Base-by-base conservation (phyloP, 73 alveolate species). In the Breviolum minutum region DNA sequence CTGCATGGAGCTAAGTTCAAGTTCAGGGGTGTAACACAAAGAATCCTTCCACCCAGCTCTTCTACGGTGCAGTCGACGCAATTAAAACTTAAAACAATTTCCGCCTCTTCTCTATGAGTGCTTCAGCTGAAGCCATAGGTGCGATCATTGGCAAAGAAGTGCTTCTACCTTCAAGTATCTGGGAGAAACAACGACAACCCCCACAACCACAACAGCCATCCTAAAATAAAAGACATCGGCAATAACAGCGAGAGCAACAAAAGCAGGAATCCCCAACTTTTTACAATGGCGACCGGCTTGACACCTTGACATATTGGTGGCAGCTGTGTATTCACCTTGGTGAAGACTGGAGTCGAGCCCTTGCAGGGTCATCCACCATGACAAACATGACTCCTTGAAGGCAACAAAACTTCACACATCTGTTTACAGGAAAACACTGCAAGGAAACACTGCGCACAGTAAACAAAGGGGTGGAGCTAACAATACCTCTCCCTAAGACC, bases 81-180 rank as follows among this genome's bases (percentile, higher is more conserved):
- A 77, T 77, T 26, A 30, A 13, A 14, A 76, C 86, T 76, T 29
- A 29, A 16, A 30, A 73, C 30, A 19, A 24, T 54, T 40, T 81
- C 19, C 19, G 29, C 32, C 26, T 29, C 30, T 81, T 81, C 71
- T 8, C 90, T 73, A 19, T 19, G 14, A 73, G 14, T 30, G 26
- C 81, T 17, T 27, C 63, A 7, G 14, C 63, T 14, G 16, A 0
- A 13, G 32, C 69, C 26, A 26, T 40, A 8, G 68, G 32, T 80
- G 40, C 40, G 32, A 80, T 6, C 32, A 64, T 40, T 40, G 89
- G 89, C 89, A 80, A 40, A 27, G 89, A 80, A 80, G 19, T 80
- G 89, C 89, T 80, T 80, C 89, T 80, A 29, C 89, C 89, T 80
- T 13, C 89, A 40, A 40, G 54, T 40, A 3, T 40, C 54, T 40